phyloP scores from a whole-genome alignment of 225 moss, liverwort and hornwort genomes.

The Straminergon stramineum region DNA sequence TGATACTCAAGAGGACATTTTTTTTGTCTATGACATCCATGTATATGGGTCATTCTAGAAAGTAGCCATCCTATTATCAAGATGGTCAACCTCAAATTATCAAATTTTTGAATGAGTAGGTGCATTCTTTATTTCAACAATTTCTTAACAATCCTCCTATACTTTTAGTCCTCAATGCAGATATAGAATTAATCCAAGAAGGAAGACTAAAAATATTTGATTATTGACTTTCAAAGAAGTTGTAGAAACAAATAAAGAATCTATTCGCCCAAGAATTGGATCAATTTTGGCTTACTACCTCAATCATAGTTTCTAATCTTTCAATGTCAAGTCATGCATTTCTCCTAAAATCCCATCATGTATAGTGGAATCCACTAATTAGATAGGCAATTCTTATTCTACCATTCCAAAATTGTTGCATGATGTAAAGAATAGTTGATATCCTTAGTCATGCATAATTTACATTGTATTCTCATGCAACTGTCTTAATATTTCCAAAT shows the following conservation, averaged over 20 bases:
- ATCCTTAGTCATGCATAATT: background rate
- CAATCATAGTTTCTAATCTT: background rate
- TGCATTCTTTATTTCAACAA: background rate
- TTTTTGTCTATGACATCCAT: background rate
- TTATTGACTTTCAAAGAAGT: background rate
- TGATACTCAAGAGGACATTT: background rate
- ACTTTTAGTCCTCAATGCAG: background rate
- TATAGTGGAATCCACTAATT: background rate
- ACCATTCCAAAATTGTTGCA: background rate
- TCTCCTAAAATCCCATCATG: too few relatives aligned
- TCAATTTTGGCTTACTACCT: too few relatives aligned
- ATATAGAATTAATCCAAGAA: accelerated
- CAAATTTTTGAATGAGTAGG: background rate
- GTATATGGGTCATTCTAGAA: background rate
- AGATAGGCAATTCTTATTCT: background rate
- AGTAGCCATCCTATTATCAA: accelerated
- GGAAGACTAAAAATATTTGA: background rate
- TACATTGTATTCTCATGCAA: background rate
- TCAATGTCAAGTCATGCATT: background rate
- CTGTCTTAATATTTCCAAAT: background rate
- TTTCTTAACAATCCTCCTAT: accelerated
- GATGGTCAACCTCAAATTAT: background rate
- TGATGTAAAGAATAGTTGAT: background rate
- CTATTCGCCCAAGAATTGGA: background rate
- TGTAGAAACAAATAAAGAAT: background rate